Evolutionary conservation across 73 alveolate species (phyloP).

Genomic region (Paramecium pentaurelia): DNA sequence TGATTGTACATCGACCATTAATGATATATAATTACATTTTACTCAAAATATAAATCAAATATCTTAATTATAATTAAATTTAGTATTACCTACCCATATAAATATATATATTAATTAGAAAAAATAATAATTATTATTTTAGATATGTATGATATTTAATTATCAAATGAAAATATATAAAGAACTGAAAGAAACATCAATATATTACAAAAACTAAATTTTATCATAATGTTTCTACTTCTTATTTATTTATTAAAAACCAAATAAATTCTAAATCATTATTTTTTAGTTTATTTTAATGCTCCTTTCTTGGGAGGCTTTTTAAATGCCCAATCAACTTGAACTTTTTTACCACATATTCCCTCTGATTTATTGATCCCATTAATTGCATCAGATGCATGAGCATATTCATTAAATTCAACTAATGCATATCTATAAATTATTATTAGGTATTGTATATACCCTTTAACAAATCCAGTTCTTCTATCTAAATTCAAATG

Average conservation of each 20-base stretch:
- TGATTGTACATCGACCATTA: background rate
- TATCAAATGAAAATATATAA: background rate
- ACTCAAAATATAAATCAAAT: background rate
- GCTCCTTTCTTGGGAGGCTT: conserved; percentile 51
- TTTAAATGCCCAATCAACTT: conserved; percentile 89
- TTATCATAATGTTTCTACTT: background rate
- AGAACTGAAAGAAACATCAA: background rate
- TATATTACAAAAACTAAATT: background rate
- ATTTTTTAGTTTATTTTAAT: conserved; percentile 26
- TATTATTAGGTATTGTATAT: background rate
- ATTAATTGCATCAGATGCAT: conserved; percentile 77
- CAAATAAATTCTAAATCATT: background rate
- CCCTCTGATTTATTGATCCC: conserved; percentile 56
- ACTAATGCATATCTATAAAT: conserved; percentile 74
- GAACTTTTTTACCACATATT: conserved; percentile 63
- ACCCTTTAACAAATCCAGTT: conserved; percentile 81
- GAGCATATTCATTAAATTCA: conserved; percentile 69
- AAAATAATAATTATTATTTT: background rate
- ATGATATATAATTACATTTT: background rate
- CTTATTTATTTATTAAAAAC: background rate
- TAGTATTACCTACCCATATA: background rate
- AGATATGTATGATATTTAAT: background rate
- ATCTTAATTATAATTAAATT: background rate
- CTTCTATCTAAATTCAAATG: conserved; percentile 86
- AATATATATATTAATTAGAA: background rate